A percentile compares a stretch with the other conserved stretches of the same genome.
These are phyloP conservation scores for Ceratorhiza oryzae-sativae DNA, from an alignment of 1,284 basidiomycete genomes.

Conservation along the genomic window DNA sequence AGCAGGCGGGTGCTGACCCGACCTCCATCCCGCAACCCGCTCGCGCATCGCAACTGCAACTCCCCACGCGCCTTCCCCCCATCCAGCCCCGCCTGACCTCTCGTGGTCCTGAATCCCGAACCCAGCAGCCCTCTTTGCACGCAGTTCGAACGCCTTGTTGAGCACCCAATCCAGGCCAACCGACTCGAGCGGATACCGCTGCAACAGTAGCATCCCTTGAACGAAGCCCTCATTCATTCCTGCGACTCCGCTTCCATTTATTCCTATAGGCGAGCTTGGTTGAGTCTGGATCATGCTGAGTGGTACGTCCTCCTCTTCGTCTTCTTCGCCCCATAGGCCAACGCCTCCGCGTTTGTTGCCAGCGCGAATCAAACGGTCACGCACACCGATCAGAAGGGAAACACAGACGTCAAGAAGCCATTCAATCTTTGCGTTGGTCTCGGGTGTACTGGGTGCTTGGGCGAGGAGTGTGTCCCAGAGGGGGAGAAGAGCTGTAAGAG, in stretches of 20 bases:
- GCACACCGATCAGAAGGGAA: slow-evolving; percentile 36
- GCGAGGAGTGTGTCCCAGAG: slow-evolving; percentile 77
- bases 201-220: slow-evolving; percentile 43
- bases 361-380: slow-evolving; percentile 37
- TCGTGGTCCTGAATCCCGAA: slow-evolving; percentile 14
- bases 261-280: neutral
- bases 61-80: slow-evolving; percentile 15
- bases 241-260: slow-evolving; percentile 6
- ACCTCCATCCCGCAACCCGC: slow-evolving; percentile 26
- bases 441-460: slow-evolving; percentile 46
- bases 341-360: slow-evolving; percentile 39
- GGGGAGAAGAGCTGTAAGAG: slow-evolving; percentile 63
- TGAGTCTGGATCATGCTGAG: slow-evolving; percentile 26
- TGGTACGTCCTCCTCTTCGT: slow-evolving; percentile 46
- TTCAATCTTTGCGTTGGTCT: slow-evolving; percentile 40
- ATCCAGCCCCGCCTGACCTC: neutral
- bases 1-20: neutral
- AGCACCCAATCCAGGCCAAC: slow-evolving; percentile 42
- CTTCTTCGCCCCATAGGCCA: slow-evolving; percentile 45
- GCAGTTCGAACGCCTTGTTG: slow-evolving; percentile 38
- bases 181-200: slow-evolving; percentile 41
- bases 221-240: slow-evolving; percentile 44
- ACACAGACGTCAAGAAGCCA: slow-evolving; percentile 36
- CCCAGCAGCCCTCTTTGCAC: slow-evolving; percentile 30
- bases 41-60: slow-evolving; percentile 26